phyloP scores from a whole-genome alignment of 106 monocot species.

The Platanthera guangdongensis region DNA sequence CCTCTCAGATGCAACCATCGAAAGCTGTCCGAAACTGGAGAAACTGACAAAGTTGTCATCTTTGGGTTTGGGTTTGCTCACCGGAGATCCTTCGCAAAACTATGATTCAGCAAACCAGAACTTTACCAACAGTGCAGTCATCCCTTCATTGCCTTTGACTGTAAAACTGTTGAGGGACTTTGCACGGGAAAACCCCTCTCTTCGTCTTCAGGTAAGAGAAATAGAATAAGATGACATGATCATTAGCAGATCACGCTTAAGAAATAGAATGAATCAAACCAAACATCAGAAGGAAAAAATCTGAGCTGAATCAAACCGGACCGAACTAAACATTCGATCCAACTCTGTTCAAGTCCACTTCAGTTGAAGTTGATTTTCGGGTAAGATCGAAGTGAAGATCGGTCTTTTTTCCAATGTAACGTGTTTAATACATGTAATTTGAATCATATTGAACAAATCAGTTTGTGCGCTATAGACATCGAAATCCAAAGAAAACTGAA shows the following conservation, averaged over 20 bases:
- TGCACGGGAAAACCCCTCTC: slow-evolving; percentile 41
- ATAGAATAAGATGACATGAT: neutral
- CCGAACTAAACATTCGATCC: too few species aligned
- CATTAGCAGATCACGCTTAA: neutral
- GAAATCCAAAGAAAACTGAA: too few species aligned
- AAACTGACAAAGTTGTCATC: slow-evolving; percentile 15
- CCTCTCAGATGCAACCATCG: neutral
- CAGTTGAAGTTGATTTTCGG: too few species aligned
- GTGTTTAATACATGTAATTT: too few species aligned
- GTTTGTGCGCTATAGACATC: too few species aligned
- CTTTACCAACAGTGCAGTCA: slow-evolving; percentile 29
- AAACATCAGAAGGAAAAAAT: too few species aligned
- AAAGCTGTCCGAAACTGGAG: slow-evolving; percentile 12
- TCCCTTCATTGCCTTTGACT: slow-evolving; percentile 56
- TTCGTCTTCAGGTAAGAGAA: slow-evolving; percentile 48
- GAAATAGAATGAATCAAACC: too few species aligned
- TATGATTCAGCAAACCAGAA: slow-evolving; percentile 13
- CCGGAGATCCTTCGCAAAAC: slow-evolving; percentile 23
- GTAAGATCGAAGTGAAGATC: too few species aligned
- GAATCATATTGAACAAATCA: too few species aligned
- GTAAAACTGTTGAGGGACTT: slow-evolving; percentile 52
- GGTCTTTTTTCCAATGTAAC: too few species aligned
- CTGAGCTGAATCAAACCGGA: too few species aligned
- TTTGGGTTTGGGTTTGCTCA: slow-evolving; percentile 17
- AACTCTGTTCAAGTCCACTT: too few species aligned